Conservation (phyloP, 1,139 yeast species). For the Debaryomycetaceae sp. region DNA sequence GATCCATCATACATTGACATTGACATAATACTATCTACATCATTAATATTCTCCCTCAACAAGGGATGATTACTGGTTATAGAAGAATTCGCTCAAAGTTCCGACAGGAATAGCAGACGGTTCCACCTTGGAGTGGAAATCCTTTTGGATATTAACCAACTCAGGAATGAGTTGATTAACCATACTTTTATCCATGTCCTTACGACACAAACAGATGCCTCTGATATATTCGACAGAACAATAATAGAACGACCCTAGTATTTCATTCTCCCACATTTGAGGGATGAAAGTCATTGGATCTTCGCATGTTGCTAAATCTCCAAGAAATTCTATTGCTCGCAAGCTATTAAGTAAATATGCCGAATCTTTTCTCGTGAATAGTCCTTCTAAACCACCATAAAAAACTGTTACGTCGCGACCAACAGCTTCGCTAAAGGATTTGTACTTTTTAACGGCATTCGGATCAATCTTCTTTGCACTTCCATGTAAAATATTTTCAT, state of each 20-base stretch:
- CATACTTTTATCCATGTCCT: conserved; percentile 38
- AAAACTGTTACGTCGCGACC: conserved; percentile 64
- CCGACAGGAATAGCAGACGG: conserved; percentile 31
- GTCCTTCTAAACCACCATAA: conserved; percentile 58
- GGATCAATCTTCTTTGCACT: conserved; percentile 59
- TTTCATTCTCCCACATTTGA: conserved; percentile 54
- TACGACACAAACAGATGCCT: conserved; percentile 43
- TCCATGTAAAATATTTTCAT: conserved; percentile 45
- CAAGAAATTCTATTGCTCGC: conserved; percentile 63
- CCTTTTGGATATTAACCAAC: conserved; percentile 29
- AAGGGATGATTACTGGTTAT: conserved; percentile 11
- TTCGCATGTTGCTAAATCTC: conserved; percentile 61
- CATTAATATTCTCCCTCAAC: conserved; percentile 6
- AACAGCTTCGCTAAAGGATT: conserved; percentile 40
- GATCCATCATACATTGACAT: conserved; percentile 5
- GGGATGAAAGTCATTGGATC: conserved; percentile 47
- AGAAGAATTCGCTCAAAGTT: conserved; percentile 36
- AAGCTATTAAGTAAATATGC: conserved; percentile 54
- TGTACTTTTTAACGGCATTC: conserved; percentile 43
- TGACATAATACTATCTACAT: conserved; percentile 9
- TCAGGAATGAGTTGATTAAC: conserved; percentile 28
- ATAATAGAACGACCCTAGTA: conserved; percentile 58
- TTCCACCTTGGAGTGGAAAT: conserved; percentile 32
- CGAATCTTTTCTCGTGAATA: conserved; percentile 43
- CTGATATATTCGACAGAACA: conserved; percentile 68